Evolutionary conservation across 2,329 filamentous ascomycete species (phyloP), one percentile per base, ranked within the genome.

Genomic region (Paracorniculantispora psalliotae): DNA sequence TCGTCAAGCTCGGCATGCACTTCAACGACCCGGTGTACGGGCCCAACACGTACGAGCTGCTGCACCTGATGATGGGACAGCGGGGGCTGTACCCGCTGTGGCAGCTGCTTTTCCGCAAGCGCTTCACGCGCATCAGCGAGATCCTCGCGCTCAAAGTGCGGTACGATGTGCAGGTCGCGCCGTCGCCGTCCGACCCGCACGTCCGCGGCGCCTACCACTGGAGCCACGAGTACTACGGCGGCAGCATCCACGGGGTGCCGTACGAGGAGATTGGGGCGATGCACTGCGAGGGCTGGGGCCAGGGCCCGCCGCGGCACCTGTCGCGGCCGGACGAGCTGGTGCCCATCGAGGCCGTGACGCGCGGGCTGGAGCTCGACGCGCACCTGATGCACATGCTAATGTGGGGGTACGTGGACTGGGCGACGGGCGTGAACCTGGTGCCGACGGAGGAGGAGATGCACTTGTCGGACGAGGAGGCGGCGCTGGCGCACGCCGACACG

Each of bases 1-100:
- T 90, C 63, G 67, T 90, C 62, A 92, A 93, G 73, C 79, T 94
- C 17, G 80, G 84, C 66, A 84, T 92, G 81, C 78, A 79, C 57
- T 85, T 91, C 71, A 83, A 81, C 59, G 81, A 90, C 63, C 87
- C 89, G 0, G 68, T 83, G 25, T 78, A 78, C 51, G 82, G 81
- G 0, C 77, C 79, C 17, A 77, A 78, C 51, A 73, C 75, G 2
- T 76, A 76, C 46, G 75, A 75, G 30, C 72, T 88, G 53, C 73
- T 83, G 41, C 75, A 83, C 33, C 71, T 88, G 28, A 75, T 90
- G 59, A 70, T 90, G 44, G 84, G 82, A 15, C 85, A 89, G 65
- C 77, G 76, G 25, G 76, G 69, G 10, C 71, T 89, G 19, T 78
- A 75, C 7, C 72, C 77, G n/a, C 74, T 90, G 4, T 86, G 81